These are phyloP conservation scores for Casuarina glauca DNA, from an alignment of 306 rosid genomes.

Conservation along the genomic window DNA sequence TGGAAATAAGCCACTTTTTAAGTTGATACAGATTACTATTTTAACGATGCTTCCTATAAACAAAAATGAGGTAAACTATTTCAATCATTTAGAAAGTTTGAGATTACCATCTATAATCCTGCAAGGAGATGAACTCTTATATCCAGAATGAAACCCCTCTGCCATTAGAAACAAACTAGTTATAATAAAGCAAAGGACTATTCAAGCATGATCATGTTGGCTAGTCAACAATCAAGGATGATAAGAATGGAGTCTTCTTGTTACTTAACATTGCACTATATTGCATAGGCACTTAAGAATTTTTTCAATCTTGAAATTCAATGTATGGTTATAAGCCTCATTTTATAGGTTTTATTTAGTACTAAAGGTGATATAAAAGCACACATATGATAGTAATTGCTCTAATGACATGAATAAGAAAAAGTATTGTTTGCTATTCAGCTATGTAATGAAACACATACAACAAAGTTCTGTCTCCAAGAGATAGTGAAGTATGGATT, in stretches of 20 bases:
- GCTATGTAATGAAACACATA: conserved; percentile 44
- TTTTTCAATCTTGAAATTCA: conserved; percentile 10
- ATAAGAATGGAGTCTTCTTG: background rate
- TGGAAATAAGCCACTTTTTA: background rate
- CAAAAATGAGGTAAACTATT: conserved; percentile 13
- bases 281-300: background rate
- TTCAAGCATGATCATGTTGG: conserved; percentile 7
- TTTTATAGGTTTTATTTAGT: conserved; percentile 14
- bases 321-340: background rate
- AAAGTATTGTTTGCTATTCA: conserved; percentile 10
- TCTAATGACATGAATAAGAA: conserved; percentile 13
- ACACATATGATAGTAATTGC: conserved; percentile 11
- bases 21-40: background rate
- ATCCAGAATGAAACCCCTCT: conserved; percentile 97
- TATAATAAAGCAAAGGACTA: conserved; percentile 17
- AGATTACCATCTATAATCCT: conserved; percentile 86
- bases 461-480: conserved; percentile 84
- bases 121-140: conserved; percentile 95
- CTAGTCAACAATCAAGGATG: conserved; percentile 3
- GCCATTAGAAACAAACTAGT: conserved; percentile 39
- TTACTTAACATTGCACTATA: background rate
- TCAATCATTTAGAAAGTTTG: conserved; percentile 17
- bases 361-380: conserved; percentile 28
- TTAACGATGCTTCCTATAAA: background rate
- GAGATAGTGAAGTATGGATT: conserved; percentile 95